phyloP scores from a whole-genome alignment of 176 grass and related monocot genomes.

The Carex parvula region DNA sequence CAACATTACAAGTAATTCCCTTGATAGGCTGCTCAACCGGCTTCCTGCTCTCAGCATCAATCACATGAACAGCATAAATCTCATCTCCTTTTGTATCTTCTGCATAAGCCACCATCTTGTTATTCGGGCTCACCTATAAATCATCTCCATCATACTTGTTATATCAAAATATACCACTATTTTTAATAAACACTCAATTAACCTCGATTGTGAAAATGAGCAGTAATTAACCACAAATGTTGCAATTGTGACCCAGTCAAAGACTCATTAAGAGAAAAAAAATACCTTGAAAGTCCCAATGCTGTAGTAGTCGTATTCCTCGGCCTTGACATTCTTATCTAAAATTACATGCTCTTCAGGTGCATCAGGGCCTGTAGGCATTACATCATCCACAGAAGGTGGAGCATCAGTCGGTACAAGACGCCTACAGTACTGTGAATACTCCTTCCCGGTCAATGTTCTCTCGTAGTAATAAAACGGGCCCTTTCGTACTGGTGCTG shows the following conservation, averaged over 20 bases:
- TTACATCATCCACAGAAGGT: conserved; percentile 58
- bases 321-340: conserved; percentile 77
- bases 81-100: conserved; percentile 89
- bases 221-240: background rate
- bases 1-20: conserved; percentile 64
- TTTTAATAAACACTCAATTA: background rate
- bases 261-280: background rate
- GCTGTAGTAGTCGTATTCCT: conserved; percentile 64
- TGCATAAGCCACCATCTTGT: conserved; percentile 74
- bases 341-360: conserved; percentile 73
- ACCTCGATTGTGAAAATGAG: background rate
- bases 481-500: conserved; percentile 46
- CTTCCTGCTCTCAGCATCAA: conserved; percentile 56
- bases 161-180: background rate
- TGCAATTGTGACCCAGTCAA: background rate
- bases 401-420: conserved; percentile 30
- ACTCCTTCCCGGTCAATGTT: conserved; percentile 76
- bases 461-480: conserved; percentile 72
- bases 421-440: conserved; percentile 66
- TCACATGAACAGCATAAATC: conserved; percentile 73
- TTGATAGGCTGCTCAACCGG: conserved; percentile 56
- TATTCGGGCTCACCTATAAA: conserved; percentile 77
- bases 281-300: conserved; percentile 66
- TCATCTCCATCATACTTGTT: conserved; percentile 3
- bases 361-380: conserved; percentile 57